These are phyloP conservation scores for Stenocarpella maydis DNA, from an alignment of 2,329 filamentous ascomycete species.

Conservation along the genomic window DNA sequence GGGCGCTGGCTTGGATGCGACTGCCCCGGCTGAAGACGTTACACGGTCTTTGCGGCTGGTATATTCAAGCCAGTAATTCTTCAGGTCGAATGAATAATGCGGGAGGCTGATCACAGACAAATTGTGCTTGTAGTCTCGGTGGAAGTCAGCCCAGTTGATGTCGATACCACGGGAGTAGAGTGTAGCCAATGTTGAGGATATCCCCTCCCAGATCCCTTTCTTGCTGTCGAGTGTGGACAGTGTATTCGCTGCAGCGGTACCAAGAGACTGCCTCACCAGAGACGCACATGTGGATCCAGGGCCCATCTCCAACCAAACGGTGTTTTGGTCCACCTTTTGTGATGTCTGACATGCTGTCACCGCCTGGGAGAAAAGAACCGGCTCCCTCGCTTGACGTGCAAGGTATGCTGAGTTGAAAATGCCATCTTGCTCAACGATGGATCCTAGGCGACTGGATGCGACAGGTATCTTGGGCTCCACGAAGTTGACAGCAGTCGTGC, in stretches of 20 bases:
- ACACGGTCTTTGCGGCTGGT: conserved; percentile 20
- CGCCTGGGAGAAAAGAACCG: conserved; percentile 70
- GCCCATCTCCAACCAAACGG: conserved; percentile 76
- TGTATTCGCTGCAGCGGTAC: conserved; percentile 67
- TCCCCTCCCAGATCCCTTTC: background rate
- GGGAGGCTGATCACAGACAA: conserved; percentile 17
- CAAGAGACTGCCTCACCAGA: conserved; percentile 67
- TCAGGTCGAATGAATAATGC: conserved; percentile 13
- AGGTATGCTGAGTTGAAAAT: conserved; percentile 41
- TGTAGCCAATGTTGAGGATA: background rate
- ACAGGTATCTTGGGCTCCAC: conserved; percentile 62
- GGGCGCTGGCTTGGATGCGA: background rate
- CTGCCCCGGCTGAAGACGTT: background rate
- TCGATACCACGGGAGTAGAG: background rate
- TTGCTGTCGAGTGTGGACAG: conserved; percentile 67
- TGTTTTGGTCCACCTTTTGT: conserved; percentile 68
- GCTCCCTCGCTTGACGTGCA: conserved; percentile 61
- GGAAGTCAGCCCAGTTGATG: conserved; percentile 2
- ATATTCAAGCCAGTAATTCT: conserved; percentile 24
- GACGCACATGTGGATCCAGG: conserved; percentile 70
- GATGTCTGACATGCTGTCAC: conserved; percentile 58
- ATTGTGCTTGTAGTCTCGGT: background rate
- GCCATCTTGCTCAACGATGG: conserved; percentile 57
- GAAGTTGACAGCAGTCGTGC: conserved; percentile 50
- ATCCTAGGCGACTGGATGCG: conserved; percentile 73